phyloP scores from a whole-genome alignment of 2,329 filamentous ascomycete genomes.

The Dothiorella sarmentorum region DNA sequence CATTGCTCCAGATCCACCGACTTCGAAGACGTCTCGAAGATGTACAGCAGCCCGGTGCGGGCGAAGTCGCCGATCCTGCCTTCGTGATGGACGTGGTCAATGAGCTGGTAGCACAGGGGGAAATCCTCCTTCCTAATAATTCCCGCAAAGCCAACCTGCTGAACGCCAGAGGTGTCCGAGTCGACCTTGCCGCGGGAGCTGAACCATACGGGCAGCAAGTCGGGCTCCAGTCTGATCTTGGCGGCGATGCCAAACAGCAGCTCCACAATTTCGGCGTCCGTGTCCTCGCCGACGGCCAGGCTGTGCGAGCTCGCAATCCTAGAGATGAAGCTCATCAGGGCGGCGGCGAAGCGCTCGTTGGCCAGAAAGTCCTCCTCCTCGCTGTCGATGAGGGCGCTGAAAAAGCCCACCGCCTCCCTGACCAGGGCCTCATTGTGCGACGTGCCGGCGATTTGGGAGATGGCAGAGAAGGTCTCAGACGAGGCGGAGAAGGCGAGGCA shows the following conservation, averaged over 20 bases:
- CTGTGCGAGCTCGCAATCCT: constrained; percentile 72
- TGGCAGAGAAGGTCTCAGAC: constrained; percentile 83
- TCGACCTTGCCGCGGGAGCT: constrained; percentile 50
- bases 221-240: constrained; percentile 86
- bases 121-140: constrained; percentile 87
- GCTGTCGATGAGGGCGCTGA: constrained; percentile 89
- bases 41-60: constrained; percentile 86
- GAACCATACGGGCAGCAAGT: constrained; percentile 90
- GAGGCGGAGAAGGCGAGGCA: constrained; percentile 84
- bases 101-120: constrained; percentile 88
- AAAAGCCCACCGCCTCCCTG: constrained; percentile 78
- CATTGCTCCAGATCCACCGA: constrained; percentile 84
- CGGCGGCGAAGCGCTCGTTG: constrained; percentile 78
- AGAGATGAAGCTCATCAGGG: constrained; percentile 80
- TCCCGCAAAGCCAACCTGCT: constrained; percentile 71
- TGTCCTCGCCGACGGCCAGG: constrained; percentile 71
- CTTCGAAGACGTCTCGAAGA: constrained; percentile 87
- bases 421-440: constrained; percentile 84
- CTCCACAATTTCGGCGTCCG: constrained; percentile 86
- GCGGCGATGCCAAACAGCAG: constrained; percentile 93
- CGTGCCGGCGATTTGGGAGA: constrained; percentile 82
- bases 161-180: constrained; percentile 43
- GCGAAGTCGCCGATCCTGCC: constrained; percentile 95
- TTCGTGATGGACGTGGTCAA: constrained; percentile 96
- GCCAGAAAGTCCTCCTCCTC: constrained; percentile 95